phyloP scores from a whole-genome alignment of 148 eudicot species.

The Vaccinium vitisidaea region DNA sequence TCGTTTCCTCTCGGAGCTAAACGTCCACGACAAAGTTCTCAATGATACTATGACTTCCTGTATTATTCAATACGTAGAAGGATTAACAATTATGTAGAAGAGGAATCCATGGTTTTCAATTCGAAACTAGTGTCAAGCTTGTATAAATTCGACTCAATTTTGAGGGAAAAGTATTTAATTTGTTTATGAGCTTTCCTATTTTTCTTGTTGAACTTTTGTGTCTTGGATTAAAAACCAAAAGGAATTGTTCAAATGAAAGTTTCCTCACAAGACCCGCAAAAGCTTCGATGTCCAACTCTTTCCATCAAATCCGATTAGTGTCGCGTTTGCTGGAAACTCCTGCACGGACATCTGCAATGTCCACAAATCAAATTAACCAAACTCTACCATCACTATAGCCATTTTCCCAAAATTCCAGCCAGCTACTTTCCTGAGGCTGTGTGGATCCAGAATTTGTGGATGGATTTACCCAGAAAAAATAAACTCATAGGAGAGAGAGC shows the following conservation, averaged over 20 bases:
- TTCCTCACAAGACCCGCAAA: too few species aligned
- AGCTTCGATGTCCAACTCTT: too few species aligned
- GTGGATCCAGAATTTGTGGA: not conserved
- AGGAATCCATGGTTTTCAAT: not conserved
- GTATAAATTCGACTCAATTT: too few species aligned
- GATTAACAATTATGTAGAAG: not conserved
- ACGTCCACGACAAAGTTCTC: conserved; percentile 35
- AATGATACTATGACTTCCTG: too few species aligned
- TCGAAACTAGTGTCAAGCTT: not conserved
- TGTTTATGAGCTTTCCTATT: too few species aligned
- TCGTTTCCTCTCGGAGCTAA: conserved; percentile 74
- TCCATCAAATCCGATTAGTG: conserved; percentile 62
- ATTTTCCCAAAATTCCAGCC: not conserved
- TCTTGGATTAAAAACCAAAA: too few species aligned
- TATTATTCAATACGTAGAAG: not conserved
- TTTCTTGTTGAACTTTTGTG: too few species aligned
- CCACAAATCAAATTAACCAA: not conserved
- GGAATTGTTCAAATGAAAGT: too few species aligned
- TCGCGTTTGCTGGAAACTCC: conserved; percentile 71
- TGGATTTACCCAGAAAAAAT: not conserved
- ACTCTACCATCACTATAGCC: not conserved
- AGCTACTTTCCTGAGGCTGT: not conserved
- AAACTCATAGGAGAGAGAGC: not conserved
- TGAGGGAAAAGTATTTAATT: too few species aligned
- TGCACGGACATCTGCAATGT: conserved; percentile 83